Evolutionary conservation across 108 stramenopile species (phyloP).

Genomic region (Parietichytrium sp.): DNA sequence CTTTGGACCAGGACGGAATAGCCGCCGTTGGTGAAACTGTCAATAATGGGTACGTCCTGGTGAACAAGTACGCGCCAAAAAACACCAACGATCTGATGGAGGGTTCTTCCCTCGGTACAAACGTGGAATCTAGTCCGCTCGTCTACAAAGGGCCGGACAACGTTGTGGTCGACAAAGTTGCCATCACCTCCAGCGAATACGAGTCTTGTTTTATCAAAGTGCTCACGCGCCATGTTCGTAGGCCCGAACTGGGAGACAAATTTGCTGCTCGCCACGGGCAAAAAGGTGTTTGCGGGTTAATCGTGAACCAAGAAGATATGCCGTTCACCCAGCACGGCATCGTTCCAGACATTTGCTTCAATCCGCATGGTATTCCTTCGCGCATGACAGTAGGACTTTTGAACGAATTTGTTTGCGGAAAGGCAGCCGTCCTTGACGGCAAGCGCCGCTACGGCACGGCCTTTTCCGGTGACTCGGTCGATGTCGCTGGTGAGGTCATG

Average conservation of each 20-base stretch:
- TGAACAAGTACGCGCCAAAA: conserved; percentile 56
- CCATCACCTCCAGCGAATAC: conserved; percentile 67
- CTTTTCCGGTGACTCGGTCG: conserved; percentile 88
- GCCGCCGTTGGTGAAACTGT: conserved; percentile 57
- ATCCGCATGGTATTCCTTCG: conserved; percentile 98
- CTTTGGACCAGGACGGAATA: conserved; percentile 59
- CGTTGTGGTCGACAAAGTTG: conserved; percentile 89
- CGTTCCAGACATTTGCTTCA: conserved; percentile 98
- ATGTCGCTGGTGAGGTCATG: conserved; percentile 81
- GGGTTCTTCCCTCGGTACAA: neutral
- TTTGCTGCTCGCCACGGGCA: conserved; percentile 97
- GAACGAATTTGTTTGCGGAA: conserved; percentile 94
- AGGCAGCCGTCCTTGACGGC: conserved; percentile 92
- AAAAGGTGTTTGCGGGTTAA: conserved; percentile 99
- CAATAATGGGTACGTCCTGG: conserved; percentile 55
- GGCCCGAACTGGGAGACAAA: conserved; percentile 91
- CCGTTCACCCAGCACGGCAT: conserved; percentile 96
- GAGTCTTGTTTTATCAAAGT: conserved; percentile 94
- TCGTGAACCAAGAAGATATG: conserved; percentile 98
- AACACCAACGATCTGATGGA: conserved; percentile 38
- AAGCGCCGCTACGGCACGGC: conserved; percentile 96
- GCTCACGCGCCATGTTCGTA: conserved; percentile 91
- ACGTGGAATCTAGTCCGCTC: conserved; percentile 14
- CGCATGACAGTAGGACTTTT: conserved; percentile 99
- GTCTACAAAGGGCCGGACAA: conserved; percentile 63